Evolutionary conservation across 805 yeast genomes (phyloP), one percentile per base, ranked within the genome.

Genomic region (Candida krabiensis): DNA sequence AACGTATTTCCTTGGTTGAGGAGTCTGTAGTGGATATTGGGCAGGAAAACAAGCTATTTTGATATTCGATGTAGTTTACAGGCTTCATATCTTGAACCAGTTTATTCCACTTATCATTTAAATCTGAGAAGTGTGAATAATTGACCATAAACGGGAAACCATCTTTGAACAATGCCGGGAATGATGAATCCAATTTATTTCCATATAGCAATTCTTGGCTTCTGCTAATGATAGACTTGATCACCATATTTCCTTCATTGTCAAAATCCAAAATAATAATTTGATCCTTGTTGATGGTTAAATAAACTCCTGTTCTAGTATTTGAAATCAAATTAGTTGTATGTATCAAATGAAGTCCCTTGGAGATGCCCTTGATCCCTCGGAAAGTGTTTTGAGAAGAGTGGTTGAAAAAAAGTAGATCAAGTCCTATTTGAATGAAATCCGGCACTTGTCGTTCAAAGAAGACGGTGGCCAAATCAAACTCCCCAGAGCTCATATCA

Each of bases 261-360:
- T 35, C 34, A n/a, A 29, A 35, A 18, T 39, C 47, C 17, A 41
- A 17, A 9, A 40, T 26, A 3, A 40, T 31, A 5, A 41, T 28
- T 32, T 46, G 46, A 4, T 61, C 62, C 6, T 67, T 69, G 9
- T 44, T 26, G 18, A 71, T 61, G n/a, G 49, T 44, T 13, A 67
- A 33, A 50, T 48, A 64, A 50, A 55, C 56, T 3, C 81, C 83
- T 38, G 54, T 47, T 39, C 69, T 64, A 47, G 63, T 57, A 48
- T 65, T 75, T 27, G 50, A 35, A 5, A 52, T 44, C 35, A 52
- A 58, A 28, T 57, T 56, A 0, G 77, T 72, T 58, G 73, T 69
- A 55, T 81, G 86, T 9, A 80, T 47, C 2, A 78, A 56, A 55
- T 81, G 87, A 0, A 69, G 32, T 0, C 86, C 86, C 3, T 54